Base-by-base conservation (phyloP, 2,329 filamentous ascomycete species). In the Thermomyces lanuginosus region DNA sequence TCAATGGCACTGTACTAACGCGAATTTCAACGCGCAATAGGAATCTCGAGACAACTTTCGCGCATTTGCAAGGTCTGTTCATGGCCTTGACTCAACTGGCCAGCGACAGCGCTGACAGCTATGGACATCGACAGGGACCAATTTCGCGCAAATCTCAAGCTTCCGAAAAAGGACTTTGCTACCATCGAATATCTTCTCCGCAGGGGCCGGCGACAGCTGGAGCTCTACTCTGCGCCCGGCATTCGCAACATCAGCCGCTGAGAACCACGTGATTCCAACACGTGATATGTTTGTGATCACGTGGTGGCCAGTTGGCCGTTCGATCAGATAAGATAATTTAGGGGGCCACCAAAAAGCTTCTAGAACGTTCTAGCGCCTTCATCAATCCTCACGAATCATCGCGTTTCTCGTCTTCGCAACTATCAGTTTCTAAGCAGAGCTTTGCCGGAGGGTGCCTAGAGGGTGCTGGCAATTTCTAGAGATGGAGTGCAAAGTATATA, bases 151-250 rank as follows among this genome's bases (percentile, higher is more conserved):
- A 65, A 79, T 44, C 46, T 70, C 8, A 46, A 51, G 6, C 51
- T 91, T 29, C 74, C 78, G 50, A 89, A 81, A 55, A 82, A 80
- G 40, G 82, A 92, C 45, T 92, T 92, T 52, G 63, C 65, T 9
- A 75, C 82, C 4, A 76, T 93, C 31, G 84, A 93, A 51, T 89
- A 81, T 49, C 59, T 92, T 17, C 48, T 93, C 27, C 69, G 84
- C 33, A 86, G 81, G 49, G 84, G 84, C 12, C 66, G 69, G 21
- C 68, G 80, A 22, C 82, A 92, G 48, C 60, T 93, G 10, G 81
- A 92, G 36, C 67, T 73, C 23, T 89, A 89, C 53, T 70, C 76
- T n/a, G 69, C 75, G 4, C 72, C 77, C 14, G 76, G 76, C 2
- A 83, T 92, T 42, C 80, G 72, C 44, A 80, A 89, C 49, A 74